Evolutionary conservation across 208 protist genomes (phyloP).

Genomic region (Acanthamoeba quina): DNA sequence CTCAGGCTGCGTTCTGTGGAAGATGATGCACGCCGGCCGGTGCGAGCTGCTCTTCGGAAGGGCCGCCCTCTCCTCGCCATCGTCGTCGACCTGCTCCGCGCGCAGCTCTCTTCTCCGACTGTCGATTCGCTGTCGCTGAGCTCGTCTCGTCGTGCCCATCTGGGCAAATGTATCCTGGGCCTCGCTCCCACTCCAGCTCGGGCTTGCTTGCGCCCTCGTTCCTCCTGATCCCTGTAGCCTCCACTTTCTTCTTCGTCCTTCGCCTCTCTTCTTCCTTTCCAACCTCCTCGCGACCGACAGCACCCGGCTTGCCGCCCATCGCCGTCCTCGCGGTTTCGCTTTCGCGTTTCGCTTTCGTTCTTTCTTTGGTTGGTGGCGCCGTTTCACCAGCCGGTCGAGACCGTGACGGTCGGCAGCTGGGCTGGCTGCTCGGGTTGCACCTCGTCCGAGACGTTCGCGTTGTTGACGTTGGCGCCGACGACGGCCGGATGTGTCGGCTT

Average conservation of each 20-base stretch:
- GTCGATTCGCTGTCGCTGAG: no score
- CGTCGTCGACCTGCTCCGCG: no score
- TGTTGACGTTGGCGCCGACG: no score
- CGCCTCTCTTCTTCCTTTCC: neutral
- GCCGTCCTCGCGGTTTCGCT: neutral
- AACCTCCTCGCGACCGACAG: neutral
- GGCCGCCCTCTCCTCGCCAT: no score
- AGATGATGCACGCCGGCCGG: no score
- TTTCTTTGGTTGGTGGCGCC: neutral
- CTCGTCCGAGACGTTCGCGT: neutral
- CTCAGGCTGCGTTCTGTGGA: neutral
- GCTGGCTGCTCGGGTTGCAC: neutral
- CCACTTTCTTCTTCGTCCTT: neutral
- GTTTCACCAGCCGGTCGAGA: constrained; percentile 3
- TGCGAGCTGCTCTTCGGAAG: no score
- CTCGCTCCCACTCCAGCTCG: no score
- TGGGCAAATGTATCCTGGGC: no score
- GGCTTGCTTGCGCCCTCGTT: neutral
- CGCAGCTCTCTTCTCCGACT: no score
- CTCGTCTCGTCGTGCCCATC: no score
- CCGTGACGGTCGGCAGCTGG: neutral
- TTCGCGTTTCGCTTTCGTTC: neutral
- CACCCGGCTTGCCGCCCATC: neutral
- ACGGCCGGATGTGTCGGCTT: neutral
- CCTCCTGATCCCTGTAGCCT: neutral